phyloP scores from a whole-genome alignment of 345 rosid genomes.

The Boechera stricta region DNA sequence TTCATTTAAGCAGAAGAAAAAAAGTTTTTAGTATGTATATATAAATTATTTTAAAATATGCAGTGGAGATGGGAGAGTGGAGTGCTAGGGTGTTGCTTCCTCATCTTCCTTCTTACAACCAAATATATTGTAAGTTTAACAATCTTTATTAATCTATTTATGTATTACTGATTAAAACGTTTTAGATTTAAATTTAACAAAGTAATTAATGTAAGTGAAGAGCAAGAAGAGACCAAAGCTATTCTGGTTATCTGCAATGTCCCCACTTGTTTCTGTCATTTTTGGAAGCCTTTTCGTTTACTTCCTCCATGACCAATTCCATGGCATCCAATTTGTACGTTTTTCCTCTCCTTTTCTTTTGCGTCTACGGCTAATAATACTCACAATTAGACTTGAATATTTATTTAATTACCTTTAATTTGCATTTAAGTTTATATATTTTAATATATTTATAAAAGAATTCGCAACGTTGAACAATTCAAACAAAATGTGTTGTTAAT shows the following conservation, averaged over 20 bases:
- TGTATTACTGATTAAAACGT: background rate
- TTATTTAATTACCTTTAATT: background rate
- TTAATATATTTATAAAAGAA: no score
- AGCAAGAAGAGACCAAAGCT: constrained; percentile 79
- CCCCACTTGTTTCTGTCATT: constrained; percentile 80
- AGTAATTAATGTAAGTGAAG: constrained; percentile 44
- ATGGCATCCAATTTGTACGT: constrained; percentile 80
- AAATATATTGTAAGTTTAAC: constrained; percentile 66
- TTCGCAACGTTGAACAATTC: background rate
- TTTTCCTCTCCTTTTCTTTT: background rate
- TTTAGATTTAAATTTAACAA: background rate
- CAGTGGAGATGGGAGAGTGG: constrained; percentile 99
- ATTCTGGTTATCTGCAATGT: constrained; percentile 94
- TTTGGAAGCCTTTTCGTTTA: constrained; percentile 81
- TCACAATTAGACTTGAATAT: background rate
- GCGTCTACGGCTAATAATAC: background rate
- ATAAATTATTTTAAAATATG: background rate
- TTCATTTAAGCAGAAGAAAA: background rate
- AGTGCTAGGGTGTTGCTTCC: constrained; percentile 74
- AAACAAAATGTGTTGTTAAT: no score
- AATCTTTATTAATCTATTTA: background rate
- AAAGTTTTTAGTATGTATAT: background rate
- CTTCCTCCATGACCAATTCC: constrained; percentile 74
- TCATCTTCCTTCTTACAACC: constrained; percentile 73
- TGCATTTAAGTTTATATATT: no score